Conservation (phyloP, 805 yeast genomes). For the Sugiyamaella valdiviana region DNA sequence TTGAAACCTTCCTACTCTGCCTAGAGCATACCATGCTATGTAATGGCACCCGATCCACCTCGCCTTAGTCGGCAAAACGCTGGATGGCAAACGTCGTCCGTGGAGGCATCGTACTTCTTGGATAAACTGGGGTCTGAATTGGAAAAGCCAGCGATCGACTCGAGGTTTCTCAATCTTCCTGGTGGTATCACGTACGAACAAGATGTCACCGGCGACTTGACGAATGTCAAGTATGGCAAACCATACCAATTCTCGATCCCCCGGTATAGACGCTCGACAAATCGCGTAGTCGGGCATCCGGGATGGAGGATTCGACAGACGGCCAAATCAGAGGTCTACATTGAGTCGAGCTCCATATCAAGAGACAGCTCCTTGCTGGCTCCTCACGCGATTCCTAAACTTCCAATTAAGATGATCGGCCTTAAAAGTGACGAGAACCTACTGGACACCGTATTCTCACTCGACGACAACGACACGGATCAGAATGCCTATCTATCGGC, state of each 20-base stretch:
- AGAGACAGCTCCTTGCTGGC: background rate
- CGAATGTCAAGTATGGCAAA: slow-evolving; percentile 7
- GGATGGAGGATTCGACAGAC: background rate
- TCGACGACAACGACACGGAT: background rate
- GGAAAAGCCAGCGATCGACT: background rate
- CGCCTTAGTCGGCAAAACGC: too few relatives aligned
- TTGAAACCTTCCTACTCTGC: too few relatives aligned
- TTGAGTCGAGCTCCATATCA: background rate
- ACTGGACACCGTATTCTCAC: background rate
- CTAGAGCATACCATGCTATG: too few relatives aligned
- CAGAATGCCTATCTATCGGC: background rate
- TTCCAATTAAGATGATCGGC: background rate
- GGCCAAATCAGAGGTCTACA: background rate
- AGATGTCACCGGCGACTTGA: slow-evolving; percentile 8
- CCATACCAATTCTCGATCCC: slow-evolving; percentile 8
- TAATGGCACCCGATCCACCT: background rate
- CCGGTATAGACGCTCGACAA: slow-evolving; percentile 5
- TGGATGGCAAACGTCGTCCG: too few relatives aligned
- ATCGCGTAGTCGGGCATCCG: slow-evolving; percentile 4
- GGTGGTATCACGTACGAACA: background rate
- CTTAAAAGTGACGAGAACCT: background rate
- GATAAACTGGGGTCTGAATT: background rate
- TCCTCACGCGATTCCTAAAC: background rate
- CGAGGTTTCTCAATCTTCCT: background rate
- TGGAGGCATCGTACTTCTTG: background rate